These are phyloP conservation scores for Colletotrichum spaethianum DNA, from an alignment of 2,329 filamentous ascomycete species.

Conservation along the genomic window DNA sequence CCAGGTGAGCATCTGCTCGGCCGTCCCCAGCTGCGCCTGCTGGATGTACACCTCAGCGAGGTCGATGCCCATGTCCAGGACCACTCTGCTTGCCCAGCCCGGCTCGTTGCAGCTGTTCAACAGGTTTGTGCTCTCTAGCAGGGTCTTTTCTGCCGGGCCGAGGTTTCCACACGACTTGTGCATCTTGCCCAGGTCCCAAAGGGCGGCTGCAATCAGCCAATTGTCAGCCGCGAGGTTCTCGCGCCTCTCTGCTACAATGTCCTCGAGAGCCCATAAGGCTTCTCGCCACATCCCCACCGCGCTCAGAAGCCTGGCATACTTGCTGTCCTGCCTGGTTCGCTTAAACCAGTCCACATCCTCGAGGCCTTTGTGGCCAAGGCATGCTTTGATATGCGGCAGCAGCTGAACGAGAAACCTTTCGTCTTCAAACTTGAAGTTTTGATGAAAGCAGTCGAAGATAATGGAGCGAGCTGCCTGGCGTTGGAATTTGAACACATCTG, in stretches of 20 bases:
- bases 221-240: background rate
- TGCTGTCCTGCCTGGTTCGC: slow-evolving; percentile 3
- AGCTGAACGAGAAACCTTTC: slow-evolving; percentile 20
- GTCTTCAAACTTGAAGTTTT: background rate
- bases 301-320: slow-evolving; percentile 17
- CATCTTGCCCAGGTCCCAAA: slow-evolving; percentile 5
- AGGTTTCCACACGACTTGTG: slow-evolving; percentile 11
- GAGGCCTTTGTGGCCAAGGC: background rate
- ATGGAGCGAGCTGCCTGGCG: slow-evolving; percentile 19
- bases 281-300: slow-evolving; percentile 18
- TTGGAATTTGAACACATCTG: background rate
- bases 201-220: background rate
- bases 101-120: background rate
- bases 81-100: background rate
- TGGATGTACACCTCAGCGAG: slow-evolving; percentile 18
- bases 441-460: slow-evolving; percentile 6
- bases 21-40: slow-evolving; percentile 1
- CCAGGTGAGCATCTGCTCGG: slow-evolving; percentile 5
- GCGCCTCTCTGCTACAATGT: slow-evolving; percentile 7
- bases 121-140: background rate
- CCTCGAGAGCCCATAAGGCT: background rate
- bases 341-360: background rate
- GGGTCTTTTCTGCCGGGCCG: background rate
- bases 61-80: background rate
- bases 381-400: slow-evolving; percentile 21